A percentile compares a stretch with the other conserved stretches of the same genome.
Evolutionary conservation across 2,329 filamentous ascomycete genomes (phyloP).

Genomic region (Blumeria graminis): DNA sequence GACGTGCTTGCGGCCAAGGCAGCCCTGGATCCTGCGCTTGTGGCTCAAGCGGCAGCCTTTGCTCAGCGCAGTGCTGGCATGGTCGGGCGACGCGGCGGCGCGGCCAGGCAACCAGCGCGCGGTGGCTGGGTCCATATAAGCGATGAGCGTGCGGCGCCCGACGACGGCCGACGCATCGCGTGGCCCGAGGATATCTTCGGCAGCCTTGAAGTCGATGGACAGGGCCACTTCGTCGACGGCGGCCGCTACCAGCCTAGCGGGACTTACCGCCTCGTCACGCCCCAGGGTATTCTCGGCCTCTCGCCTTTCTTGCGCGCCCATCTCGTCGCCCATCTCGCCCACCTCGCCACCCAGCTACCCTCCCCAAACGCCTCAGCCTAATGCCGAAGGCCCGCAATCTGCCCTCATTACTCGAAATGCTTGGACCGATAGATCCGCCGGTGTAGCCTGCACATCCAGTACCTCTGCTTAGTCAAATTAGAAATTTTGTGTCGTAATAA

Average conservation of each 20-base stretch:
- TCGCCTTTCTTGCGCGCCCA: background rate
- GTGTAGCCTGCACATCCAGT: no score
- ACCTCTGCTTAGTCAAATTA: no score
- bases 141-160: constrained; percentile 32
- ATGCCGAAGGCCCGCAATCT: no score
- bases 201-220: constrained; percentile 36
- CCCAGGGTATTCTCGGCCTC: constrained; percentile 27
- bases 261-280: constrained; percentile 38
- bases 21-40: constrained; percentile 28
- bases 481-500: no score
- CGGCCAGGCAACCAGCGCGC: constrained; percentile 31
- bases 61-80: constrained; percentile 17
- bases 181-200: constrained; percentile 48
- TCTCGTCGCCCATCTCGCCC: no score
- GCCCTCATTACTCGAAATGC: no score
- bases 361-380: no score
- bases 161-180: constrained; percentile 42
- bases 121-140: constrained; percentile 42
- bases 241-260: constrained; percentile 34
- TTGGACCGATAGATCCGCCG: no score
- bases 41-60: constrained; percentile 32
- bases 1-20: constrained; percentile 31
- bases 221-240: constrained; percentile 26
- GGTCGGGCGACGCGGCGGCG: constrained; percentile 18
- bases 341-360: no score